A percentile compares a stretch with the other conserved stretches of the same genome.
phyloP scores from a whole-genome alignment of 768 basidiomycete species.

The Rhizopogon vulgaris region DNA sequence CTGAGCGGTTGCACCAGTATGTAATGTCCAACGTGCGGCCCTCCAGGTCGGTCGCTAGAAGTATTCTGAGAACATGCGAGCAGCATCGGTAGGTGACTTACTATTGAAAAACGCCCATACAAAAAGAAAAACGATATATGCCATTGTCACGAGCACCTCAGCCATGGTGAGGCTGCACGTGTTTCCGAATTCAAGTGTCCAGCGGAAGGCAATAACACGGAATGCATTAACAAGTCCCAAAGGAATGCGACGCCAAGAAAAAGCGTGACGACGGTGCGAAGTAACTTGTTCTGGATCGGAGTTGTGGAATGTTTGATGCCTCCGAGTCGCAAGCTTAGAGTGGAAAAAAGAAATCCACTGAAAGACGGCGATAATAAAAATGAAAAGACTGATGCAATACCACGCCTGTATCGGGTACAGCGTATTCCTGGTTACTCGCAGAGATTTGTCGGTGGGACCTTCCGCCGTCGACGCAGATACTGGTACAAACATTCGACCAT shows the following conservation, averaged over 20 bases:
- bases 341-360: slow-evolving; percentile 6
- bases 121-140: slow-evolving; percentile 38
- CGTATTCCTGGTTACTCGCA: background rate
- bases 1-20: slow-evolving; percentile 32
- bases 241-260: slow-evolving; percentile 34
- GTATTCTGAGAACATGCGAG: background rate
- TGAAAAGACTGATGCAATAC: slow-evolving; percentile 7
- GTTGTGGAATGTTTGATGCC: background rate
- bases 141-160: slow-evolving; percentile 39
- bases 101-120: slow-evolving; percentile 39
- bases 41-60: slow-evolving; percentile 16
- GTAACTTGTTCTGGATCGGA: slow-evolving; percentile 1
- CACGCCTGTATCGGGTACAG: slow-evolving; percentile 7
- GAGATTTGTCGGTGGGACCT: slow-evolving; percentile 2
- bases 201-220: slow-evolving; percentile 39
- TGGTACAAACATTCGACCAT: background rate
- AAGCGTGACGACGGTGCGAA: slow-evolving; percentile 19
- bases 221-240: slow-evolving; percentile 33
- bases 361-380: slow-evolving; percentile 7
- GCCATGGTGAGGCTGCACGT: slow-evolving; percentile 27
- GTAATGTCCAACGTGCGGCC: slow-evolving; percentile 14
- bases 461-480: slow-evolving; percentile 19
- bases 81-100: slow-evolving; percentile 19
- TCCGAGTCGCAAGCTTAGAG: slow-evolving; percentile 7
- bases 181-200: slow-evolving; percentile 37